Percentiles rank a stretch among this genome's conserved stretches.
These are phyloP conservation scores for Lactarius vividus DNA, from an alignment of 768 basidiomycete genomes.

Conservation along the genomic window DNA sequence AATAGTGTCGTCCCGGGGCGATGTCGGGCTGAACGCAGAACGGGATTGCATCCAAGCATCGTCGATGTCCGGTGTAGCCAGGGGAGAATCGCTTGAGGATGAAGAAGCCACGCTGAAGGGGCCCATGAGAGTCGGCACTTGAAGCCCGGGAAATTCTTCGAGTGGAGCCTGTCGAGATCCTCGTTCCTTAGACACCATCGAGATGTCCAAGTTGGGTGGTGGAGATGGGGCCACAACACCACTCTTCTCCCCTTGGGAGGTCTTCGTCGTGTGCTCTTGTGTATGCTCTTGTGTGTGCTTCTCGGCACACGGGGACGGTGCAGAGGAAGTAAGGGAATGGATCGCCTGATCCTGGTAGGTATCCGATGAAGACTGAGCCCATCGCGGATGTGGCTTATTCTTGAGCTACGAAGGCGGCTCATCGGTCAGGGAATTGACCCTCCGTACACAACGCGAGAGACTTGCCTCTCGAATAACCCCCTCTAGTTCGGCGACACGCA, in stretches of 20 bases:
- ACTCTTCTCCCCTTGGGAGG: not conserved
- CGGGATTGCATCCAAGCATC: not conserved
- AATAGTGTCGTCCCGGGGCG: not conserved
- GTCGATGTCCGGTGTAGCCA: not conserved
- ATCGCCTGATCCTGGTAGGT: slow-evolving; percentile 4
- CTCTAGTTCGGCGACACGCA: slow-evolving; percentile 79
- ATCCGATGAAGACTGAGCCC: slow-evolving; percentile 36
- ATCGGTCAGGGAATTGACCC: not conserved
- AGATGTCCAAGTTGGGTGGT: not conserved
- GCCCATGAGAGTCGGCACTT: not conserved
- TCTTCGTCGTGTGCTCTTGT: not conserved
- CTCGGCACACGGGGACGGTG: not conserved
- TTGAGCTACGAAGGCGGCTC: slow-evolving; percentile 47
- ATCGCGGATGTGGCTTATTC: slow-evolving; percentile 69
- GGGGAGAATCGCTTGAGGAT: not conserved
- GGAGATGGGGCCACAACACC: not conserved
- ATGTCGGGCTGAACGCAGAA: not conserved
- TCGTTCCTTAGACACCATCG: not conserved
- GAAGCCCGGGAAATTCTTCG: slow-evolving; percentile 2
- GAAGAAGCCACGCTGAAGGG: slow-evolving; percentile 1
- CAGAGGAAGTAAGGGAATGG: not conserved
- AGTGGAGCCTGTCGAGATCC: not conserved
- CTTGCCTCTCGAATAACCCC: slow-evolving; percentile 76
- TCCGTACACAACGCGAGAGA: not conserved
- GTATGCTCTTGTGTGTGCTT: no score